A percentile compares a stretch with the other conserved stretches of the same genome.
Evolutionary conservation across 2,329 filamentous ascomycete species (phyloP).

Genomic region (Epichloe brachyelytri): DNA sequence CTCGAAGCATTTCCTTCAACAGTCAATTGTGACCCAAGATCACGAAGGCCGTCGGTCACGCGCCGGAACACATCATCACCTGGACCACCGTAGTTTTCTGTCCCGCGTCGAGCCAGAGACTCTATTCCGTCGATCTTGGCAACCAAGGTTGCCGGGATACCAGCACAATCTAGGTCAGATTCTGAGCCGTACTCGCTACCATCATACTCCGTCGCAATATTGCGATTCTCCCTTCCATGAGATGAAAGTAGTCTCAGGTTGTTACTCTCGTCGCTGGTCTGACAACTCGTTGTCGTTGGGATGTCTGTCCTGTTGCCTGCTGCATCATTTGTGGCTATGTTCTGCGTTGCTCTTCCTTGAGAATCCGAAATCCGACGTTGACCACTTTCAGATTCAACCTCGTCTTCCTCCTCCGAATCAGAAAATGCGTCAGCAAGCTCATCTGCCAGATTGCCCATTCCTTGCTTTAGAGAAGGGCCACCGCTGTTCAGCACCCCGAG

Average conservation of each 20-base stretch:
- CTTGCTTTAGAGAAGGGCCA: slow-evolving; percentile 34
- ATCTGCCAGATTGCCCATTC: slow-evolving; percentile 67
- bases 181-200: slow-evolving; percentile 64
- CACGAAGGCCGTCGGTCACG: slow-evolving; percentile 55
- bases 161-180: slow-evolving; percentile 55
- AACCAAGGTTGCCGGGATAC: slow-evolving; percentile 53
- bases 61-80: slow-evolving; percentile 54
- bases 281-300: slow-evolving; percentile 19
- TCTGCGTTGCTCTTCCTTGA: background rate
- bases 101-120: slow-evolving; percentile 51
- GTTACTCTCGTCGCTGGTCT: slow-evolving; percentile 18
- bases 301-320: slow-evolving; percentile 5
- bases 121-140: slow-evolving; percentile 62
- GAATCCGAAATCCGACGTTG: background rate
- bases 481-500: slow-evolving; percentile 31
- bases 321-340: background rate
- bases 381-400: slow-evolving; percentile 36
- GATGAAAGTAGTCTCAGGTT: slow-evolving; percentile 33
- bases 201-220: slow-evolving; percentile 49
- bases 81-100: slow-evolving; percentile 51
- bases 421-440: slow-evolving; percentile 65
- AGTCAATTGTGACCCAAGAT: slow-evolving; percentile 59
- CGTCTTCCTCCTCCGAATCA: slow-evolving; percentile 51
- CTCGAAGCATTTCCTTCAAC: slow-evolving; percentile 61
- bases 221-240: slow-evolving; percentile 33